Conservation (phyloP, 2,329 filamentous ascomycete species). For the Parafenestella ontariensis region DNA sequence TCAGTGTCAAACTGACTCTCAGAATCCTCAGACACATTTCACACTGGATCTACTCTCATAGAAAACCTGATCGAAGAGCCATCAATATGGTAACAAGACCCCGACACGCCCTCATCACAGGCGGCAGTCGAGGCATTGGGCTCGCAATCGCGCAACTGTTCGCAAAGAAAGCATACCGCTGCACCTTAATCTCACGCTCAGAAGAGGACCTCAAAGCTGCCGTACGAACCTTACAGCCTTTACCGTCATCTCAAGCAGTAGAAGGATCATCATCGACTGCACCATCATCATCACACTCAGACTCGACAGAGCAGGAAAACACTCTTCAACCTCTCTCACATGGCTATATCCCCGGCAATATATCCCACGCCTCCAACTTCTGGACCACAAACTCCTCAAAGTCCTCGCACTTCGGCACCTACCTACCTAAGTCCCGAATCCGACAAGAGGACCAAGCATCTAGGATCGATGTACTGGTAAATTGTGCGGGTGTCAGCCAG, state of each 20-base stretch:
- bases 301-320: background rate
- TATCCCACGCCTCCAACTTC: conserved; percentile 28
- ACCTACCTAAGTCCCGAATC: conserved; percentile 7
- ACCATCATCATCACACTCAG: background rate
- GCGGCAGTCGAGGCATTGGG: conserved; percentile 49
- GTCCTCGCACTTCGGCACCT: background rate
- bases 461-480: conserved; percentile 67
- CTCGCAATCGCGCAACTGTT: conserved; percentile 47
- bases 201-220: conserved; percentile 28
- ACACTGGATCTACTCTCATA: background rate
- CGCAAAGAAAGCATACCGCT: conserved; percentile 35
- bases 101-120: conserved; percentile 47
- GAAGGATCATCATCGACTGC: background rate
- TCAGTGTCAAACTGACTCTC: background rate
- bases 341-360: conserved; percentile 37
- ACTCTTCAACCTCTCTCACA: conserved; percentile 13
- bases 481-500: conserved; percentile 78
- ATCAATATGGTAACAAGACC: background rate
- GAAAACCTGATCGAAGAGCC: background rate
- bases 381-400: conserved; percentile 21
- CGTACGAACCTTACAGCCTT: conserved; percentile 25
- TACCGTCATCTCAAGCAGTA: conserved; percentile 10
- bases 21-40: background rate
- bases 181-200: conserved; percentile 43
- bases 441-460: conserved; percentile 5